Percentiles rank a stretch among this genome's conserved stretches.
phyloP scores from a whole-genome alignment of 1,284 basidiomycete species.

The Stygiomarasmius scandens region DNA sequence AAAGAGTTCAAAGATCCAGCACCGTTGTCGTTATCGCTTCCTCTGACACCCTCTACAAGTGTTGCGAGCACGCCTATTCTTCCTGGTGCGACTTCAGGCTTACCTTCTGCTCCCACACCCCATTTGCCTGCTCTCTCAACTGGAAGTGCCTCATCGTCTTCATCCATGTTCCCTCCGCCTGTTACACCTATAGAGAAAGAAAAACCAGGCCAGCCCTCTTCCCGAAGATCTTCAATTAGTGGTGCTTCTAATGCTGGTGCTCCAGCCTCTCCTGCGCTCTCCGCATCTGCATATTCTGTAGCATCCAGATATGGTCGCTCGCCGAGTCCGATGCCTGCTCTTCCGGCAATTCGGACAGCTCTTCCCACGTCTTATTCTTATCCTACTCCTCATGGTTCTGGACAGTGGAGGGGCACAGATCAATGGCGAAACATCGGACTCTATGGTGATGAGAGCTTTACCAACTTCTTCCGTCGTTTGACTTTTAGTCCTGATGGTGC shows the following conservation, averaged over 20 bases:
- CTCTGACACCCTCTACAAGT: slow-evolving; percentile 35
- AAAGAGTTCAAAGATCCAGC: slow-evolving; percentile 17
- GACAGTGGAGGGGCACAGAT: slow-evolving; percentile 12
- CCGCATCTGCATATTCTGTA: slow-evolving; percentile 37
- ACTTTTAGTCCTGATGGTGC: slow-evolving; percentile 95
- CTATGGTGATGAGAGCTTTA: slow-evolving; percentile 95
- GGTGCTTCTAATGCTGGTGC: slow-evolving; percentile 60
- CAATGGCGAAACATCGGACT: slow-evolving; percentile 56
- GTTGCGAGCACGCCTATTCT: slow-evolving; percentile 48
- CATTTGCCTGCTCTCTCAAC: slow-evolving; percentile 11
- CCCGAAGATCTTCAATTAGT: slow-evolving; percentile 87
- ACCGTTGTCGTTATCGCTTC: slow-evolving; percentile 57
- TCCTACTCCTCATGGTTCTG: slow-evolving; percentile 9
- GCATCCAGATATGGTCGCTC: slow-evolving; percentile 72
- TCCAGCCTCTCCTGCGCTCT: slow-evolving; percentile 60
- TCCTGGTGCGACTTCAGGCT: background rate
- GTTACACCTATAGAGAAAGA: slow-evolving; percentile 54
- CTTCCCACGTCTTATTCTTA: slow-evolving; percentile 12
- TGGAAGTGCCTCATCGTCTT: slow-evolving; percentile 12
- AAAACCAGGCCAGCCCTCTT: slow-evolving; percentile 50
- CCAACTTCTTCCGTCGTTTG: slow-evolving; percentile 94
- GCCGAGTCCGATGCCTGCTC: slow-evolving; percentile 86
- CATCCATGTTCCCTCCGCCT: slow-evolving; percentile 75
- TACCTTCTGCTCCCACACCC: slow-evolving; percentile 2
- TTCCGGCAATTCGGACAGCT: slow-evolving; percentile 74